Conservation (phyloP, 177 flowering plant species). For the Vitis hybrid region DNA sequence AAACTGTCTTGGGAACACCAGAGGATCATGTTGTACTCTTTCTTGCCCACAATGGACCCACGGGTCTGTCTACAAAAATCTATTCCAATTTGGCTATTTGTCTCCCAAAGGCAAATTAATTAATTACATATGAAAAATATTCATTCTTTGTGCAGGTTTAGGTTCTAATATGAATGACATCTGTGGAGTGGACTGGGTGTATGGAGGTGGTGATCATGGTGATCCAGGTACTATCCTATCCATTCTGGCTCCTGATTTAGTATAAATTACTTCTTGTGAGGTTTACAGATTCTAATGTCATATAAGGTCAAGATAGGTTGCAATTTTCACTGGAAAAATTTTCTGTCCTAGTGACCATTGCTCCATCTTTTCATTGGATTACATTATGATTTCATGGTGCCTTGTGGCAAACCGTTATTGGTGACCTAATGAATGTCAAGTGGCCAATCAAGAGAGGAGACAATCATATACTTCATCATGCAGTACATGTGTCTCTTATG, state of each 20-base stretch:
- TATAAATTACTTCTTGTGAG: neutral
- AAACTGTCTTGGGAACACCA: constrained; percentile 67
- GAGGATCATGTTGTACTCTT: constrained; percentile 61
- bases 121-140: neutral
- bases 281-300: neutral
- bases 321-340: neutral
- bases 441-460: neutral
- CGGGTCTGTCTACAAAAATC: constrained; percentile 42
- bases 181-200: constrained; percentile 83
- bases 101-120: neutral
- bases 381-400: neutral
- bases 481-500: neutral
- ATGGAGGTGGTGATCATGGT: constrained; percentile 82
- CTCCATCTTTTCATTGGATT: neutral
- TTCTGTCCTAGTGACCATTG: neutral
- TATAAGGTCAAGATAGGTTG: neutral
- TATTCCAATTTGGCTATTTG: constrained; percentile 3
- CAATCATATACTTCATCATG: neutral
- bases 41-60: constrained; percentile 97
- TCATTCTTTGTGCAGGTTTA: constrained; percentile 51
- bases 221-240: constrained; percentile 68
- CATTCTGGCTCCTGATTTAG: neutral
- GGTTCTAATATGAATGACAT: constrained; percentile 75
- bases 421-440: neutral
- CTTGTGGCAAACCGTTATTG: neutral